Evolutionary conservation across 345 rosid genomes (phyloP).

Genomic region (Lepidium africanum): DNA sequence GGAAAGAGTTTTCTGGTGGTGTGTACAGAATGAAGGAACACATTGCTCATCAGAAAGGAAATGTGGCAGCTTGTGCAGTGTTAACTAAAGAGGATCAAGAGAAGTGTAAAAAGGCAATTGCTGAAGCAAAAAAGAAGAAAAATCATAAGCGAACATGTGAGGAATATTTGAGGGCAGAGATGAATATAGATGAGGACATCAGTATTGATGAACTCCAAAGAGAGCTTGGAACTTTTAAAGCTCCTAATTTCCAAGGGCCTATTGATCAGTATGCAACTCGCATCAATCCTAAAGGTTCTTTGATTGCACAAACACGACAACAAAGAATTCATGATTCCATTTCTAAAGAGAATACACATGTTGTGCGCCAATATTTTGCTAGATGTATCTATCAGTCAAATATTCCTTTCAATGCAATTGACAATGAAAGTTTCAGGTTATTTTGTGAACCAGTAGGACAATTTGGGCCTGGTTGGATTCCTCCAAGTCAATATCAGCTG

Average conservation of each 20-base stretch:
- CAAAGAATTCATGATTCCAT: not conserved
- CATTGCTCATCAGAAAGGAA: not conserved
- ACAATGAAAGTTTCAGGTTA: not conserved
- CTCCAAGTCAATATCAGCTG: not conserved
- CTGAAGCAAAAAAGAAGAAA: not conserved
- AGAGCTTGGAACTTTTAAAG: not conserved
- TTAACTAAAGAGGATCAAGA: not conserved
- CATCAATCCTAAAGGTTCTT: not conserved
- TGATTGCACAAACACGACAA: not conserved
- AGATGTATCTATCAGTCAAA: not conserved
- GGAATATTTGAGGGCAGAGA: not conserved
- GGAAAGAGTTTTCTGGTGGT: not conserved
- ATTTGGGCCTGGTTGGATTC: not conserved
- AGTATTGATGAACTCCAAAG: not conserved
- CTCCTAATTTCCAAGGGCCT: not conserved
- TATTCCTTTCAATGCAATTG: not conserved
- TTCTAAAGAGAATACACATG: not conserved
- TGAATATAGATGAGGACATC: not conserved
- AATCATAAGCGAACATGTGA: not conserved
- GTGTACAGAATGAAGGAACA: not conserved
- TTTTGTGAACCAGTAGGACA: not conserved
- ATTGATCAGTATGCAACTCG: not conserved
- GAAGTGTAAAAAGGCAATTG: not conserved
- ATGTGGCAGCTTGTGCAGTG: not conserved
- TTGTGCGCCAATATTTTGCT: not conserved